Evolutionary conservation across 176 grass and related monocot species (phyloP).

Genomic region (Juncus effusus): DNA sequence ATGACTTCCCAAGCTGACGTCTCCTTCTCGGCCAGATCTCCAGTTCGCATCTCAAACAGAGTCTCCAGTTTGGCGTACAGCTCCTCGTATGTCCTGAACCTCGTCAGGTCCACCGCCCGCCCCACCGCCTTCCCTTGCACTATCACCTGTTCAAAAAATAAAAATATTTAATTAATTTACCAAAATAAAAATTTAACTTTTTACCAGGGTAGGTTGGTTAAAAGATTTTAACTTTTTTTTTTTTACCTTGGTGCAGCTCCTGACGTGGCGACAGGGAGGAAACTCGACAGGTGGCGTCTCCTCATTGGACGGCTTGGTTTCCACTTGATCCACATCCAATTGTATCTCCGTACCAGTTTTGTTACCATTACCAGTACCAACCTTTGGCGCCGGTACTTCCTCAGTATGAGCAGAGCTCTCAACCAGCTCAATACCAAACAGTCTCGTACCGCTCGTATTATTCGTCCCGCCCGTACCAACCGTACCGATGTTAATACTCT

Average conservation of each 20-base stretch:
- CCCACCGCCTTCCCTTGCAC: constrained; percentile 94
- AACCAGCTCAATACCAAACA: constrained; percentile 83
- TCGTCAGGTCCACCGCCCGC: constrained; percentile 83
- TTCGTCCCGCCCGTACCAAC: constrained; percentile 36
- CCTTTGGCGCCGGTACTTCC: constrained; percentile 16
- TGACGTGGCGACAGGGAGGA: constrained; percentile 55
- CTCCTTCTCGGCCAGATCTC: constrained; percentile 59
- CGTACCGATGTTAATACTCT: not conserved
- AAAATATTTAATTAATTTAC: too few species aligned
- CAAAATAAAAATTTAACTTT: too few species aligned
- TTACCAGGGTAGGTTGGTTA: too few species aligned
- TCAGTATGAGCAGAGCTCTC: not conserved
- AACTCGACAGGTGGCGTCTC: constrained; percentile 39
- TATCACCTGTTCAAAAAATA: constrained; percentile 57
- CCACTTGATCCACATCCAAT: not conserved
- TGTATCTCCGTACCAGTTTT: constrained; percentile 33
- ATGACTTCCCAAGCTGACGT: constrained; percentile 52
- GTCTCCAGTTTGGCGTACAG: constrained; percentile 68
- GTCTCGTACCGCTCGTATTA: constrained; percentile 46
- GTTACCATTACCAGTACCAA: constrained; percentile 29
- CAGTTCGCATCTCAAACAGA: constrained; percentile 59
- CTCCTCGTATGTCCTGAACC: constrained; percentile 52
- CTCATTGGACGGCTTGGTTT: constrained; percentile 49
- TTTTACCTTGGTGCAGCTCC: constrained; percentile 99
- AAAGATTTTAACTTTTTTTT: too few species aligned